These are phyloP conservation scores for Taiozyma onychis DNA, from an alignment of 1,139 yeast species.

Conservation along the genomic window DNA sequence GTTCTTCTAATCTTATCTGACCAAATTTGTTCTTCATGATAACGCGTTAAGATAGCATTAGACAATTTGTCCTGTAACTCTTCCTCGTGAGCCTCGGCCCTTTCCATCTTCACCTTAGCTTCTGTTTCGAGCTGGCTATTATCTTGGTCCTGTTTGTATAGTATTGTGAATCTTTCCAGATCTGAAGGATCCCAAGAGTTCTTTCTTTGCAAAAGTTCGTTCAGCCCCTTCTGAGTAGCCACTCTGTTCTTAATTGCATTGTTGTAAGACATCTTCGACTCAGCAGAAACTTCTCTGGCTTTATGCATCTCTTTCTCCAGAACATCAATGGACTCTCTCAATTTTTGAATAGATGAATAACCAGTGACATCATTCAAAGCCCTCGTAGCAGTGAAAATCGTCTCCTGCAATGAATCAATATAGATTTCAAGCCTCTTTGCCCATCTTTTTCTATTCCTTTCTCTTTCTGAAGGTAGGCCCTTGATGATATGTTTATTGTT, in stretches of 20 bases:
- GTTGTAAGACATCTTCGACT: slow-evolving; percentile 49
- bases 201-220: slow-evolving; percentile 82
- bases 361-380: slow-evolving; percentile 91
- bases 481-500: slow-evolving; percentile 20
- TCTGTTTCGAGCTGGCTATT: slow-evolving; percentile 58
- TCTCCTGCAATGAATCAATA: slow-evolving; percentile 59
- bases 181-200: slow-evolving; percentile 75
- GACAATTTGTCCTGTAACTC: slow-evolving; percentile 64
- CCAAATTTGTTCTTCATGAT: slow-evolving; percentile 98
- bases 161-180: slow-evolving; percentile 74
- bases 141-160: slow-evolving; percentile 77
- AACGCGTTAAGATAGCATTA: slow-evolving; percentile 75
- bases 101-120: slow-evolving; percentile 44
- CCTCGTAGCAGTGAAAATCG: slow-evolving; percentile 64
- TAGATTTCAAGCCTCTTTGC: slow-evolving; percentile 50
- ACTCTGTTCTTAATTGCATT: slow-evolving; percentile 63
- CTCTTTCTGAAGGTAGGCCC: slow-evolving; percentile 39
- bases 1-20: slow-evolving; percentile 92
- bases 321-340: slow-evolving; percentile 56
- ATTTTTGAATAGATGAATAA: slow-evolving; percentile 70
- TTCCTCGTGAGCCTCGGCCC: slow-evolving; percentile 63
- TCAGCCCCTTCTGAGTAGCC: slow-evolving; percentile 76
- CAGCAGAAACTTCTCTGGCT: slow-evolving; percentile 44
- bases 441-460: slow-evolving; percentile 38
- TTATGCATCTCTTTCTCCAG: slow-evolving; percentile 44